These are phyloP conservation scores for Melastoma malabathricum DNA, from an alignment of 345 rosid genomes.

Conservation along the genomic window DNA sequence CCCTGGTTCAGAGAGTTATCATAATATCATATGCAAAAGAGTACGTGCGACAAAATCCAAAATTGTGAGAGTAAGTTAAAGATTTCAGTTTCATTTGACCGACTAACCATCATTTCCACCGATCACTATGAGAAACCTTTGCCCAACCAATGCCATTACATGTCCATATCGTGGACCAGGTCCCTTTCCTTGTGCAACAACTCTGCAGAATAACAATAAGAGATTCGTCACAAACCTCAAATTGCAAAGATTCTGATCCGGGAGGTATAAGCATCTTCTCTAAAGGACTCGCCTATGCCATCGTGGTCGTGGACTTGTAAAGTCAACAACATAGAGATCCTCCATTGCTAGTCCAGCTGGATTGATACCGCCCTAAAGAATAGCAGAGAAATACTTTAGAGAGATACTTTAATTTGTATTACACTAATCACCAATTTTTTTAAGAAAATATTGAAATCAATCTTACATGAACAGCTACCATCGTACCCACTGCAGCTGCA, in stretches of 20 bases:
- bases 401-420: too few species aligned
- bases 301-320: slow-evolving; percentile 71
- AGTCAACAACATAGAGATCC: slow-evolving; percentile 98
- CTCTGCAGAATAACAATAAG: slow-evolving; percentile 33
- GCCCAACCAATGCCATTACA: slow-evolving; percentile 98
- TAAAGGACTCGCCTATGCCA: slow-evolving; percentile 66
- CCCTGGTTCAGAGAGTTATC: slow-evolving; percentile 31
- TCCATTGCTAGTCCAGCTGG: slow-evolving; percentile 97
- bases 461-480: too few species aligned
- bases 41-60: too few species aligned
- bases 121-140: slow-evolving; percentile 95
- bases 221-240: slow-evolving; percentile 10
- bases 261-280: slow-evolving; percentile 5
- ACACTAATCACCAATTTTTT: too few species aligned
- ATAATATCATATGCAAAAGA: too few species aligned
- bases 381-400: too few species aligned
- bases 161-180: slow-evolving; percentile 99
- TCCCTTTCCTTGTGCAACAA: slow-evolving; percentile 97
- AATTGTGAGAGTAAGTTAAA: too few species aligned
- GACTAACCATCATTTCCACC: slow-evolving; percentile 95
- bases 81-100: neutral
- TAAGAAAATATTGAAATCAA: too few species aligned
- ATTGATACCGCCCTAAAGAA: slow-evolving; percentile 82
- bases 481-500: too few species aligned
- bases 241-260: too few species aligned